These are phyloP conservation scores for Metahyphopichia silvanorum DNA, from an alignment of 805 yeast genomes.

Conservation along the genomic window DNA sequence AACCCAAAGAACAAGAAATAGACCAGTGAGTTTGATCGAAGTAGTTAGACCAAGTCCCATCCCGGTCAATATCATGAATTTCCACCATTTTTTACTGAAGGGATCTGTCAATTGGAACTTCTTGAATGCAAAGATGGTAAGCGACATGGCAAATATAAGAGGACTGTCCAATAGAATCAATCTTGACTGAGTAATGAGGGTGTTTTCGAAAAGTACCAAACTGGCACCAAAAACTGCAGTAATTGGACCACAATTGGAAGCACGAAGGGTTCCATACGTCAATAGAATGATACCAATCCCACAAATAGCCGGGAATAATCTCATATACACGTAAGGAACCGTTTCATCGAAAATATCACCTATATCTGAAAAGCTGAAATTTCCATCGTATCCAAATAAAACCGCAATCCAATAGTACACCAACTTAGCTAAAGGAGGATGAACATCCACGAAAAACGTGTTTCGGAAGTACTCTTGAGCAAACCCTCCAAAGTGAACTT, in stretches of 20 bases:
- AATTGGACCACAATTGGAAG: slow-evolving; percentile 49
- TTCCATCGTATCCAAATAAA: slow-evolving; percentile 51
- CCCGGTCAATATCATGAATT: slow-evolving; percentile 46
- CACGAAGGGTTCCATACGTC: slow-evolving; percentile 53
- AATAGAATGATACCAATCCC: slow-evolving; percentile 54
- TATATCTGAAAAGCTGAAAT: slow-evolving; percentile 33
- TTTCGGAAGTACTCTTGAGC: slow-evolving; percentile 50
- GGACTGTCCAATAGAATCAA: slow-evolving; percentile 41
- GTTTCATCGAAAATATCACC: slow-evolving; percentile 33
- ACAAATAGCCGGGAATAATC: slow-evolving; percentile 53
- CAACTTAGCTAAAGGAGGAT: slow-evolving; percentile 69
- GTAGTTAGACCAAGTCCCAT: slow-evolving; percentile 51
- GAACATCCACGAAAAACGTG: slow-evolving; percentile 64
- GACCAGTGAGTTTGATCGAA: slow-evolving; percentile 70
- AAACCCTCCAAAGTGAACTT: slow-evolving; percentile 39
- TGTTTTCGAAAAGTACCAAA: slow-evolving; percentile 59
- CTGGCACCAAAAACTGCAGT: slow-evolving; percentile 51
- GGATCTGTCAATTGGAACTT: slow-evolving; percentile 44
- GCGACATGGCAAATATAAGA: slow-evolving; percentile 41
- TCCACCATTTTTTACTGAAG: slow-evolving; percentile 51
- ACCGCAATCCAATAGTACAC: slow-evolving; percentile 53
- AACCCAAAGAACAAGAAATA: slow-evolving; percentile 66
- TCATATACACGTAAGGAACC: slow-evolving; percentile 51
- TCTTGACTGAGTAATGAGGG: slow-evolving; percentile 61
- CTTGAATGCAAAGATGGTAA: slow-evolving; percentile 52